phyloP scores from a whole-genome alignment of 2,329 filamentous ascomycete species.

The Phaeoacremonium minimum region DNA sequence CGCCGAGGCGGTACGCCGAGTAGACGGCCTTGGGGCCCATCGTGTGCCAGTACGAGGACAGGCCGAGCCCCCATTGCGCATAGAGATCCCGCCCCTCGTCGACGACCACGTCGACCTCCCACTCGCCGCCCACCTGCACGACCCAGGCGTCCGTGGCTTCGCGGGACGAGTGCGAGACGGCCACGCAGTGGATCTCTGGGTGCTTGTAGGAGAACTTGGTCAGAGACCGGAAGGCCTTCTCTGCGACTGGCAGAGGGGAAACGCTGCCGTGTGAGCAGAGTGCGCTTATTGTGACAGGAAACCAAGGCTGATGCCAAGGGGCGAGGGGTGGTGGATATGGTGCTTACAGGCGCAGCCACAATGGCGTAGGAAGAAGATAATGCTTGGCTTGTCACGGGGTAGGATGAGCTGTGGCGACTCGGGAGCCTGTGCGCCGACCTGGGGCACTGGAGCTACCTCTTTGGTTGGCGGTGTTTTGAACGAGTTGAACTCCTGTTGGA shows the following conservation, averaged over 20 bases:
- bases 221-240: conserved; percentile 58
- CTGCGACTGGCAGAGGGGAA: conserved; percentile 65
- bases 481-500: conserved; percentile 7
- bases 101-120: conserved; percentile 54
- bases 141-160: conserved; percentile 55
- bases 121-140: conserved; percentile 49
- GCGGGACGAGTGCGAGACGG: conserved; percentile 55
- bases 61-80: conserved; percentile 61
- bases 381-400: conserved; percentile 49
- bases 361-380: conserved; percentile 67
- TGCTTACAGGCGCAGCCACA: conserved; percentile 69
- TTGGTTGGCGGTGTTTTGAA: conserved; percentile 20
- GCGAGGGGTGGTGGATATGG: neutral
- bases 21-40: conserved; percentile 54
- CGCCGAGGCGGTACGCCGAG: conserved; percentile 52
- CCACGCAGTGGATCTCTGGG: conserved; percentile 49
- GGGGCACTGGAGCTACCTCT: conserved; percentile 40
- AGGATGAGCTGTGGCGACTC: conserved; percentile 45
- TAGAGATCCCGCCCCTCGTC: conserved; percentile 59
- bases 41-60: conserved; percentile 58
- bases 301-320: no score
- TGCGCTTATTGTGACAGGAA: neutral
- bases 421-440: conserved; percentile 52
- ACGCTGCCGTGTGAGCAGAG: no score
- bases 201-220: conserved; percentile 43